Percentiles rank a stretch among this genome's conserved stretches.
Conservation (phyloP, 2,329 filamentous ascomycete species). For the Ramichloridium luteum region DNA sequence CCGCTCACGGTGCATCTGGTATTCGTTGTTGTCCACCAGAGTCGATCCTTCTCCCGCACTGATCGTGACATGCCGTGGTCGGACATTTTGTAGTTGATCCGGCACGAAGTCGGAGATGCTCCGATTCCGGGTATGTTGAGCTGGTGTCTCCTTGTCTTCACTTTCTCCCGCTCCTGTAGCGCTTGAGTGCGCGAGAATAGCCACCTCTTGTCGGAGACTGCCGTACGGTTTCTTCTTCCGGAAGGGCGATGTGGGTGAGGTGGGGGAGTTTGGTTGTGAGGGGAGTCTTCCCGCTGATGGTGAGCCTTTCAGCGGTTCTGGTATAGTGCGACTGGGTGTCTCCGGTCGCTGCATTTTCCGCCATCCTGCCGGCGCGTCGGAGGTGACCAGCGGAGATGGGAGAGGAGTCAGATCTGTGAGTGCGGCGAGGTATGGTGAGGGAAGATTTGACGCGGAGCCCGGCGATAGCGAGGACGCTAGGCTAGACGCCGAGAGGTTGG, state of each 20-base stretch:
- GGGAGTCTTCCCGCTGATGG: no score
- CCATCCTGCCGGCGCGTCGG: conserved; percentile 30
- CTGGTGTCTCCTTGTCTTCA: conserved; percentile 14
- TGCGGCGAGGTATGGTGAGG: conserved; percentile 37
- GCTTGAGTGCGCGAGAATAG: conserved; percentile 16
- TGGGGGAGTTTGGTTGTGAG: conserved; percentile 18
- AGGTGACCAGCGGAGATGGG: conserved; percentile 36
- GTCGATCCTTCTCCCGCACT: conserved; percentile 42
- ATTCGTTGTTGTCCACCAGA: conserved; percentile 38
- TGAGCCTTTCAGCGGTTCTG: no score
- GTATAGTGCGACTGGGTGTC: conserved; percentile 17
- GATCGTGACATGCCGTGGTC: conserved; percentile 58
- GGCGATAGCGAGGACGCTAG: conserved; percentile 34
- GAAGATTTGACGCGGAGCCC: conserved; percentile 33
- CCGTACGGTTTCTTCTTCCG: conserved; percentile 38
- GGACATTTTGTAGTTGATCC: conserved; percentile 54
- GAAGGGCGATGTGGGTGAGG: conserved; percentile 21
- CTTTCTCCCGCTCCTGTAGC: conserved; percentile 7
- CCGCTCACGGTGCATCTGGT: conserved; percentile 59
- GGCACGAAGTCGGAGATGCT: conserved; percentile 84
- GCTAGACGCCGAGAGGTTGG: conserved; percentile 31
- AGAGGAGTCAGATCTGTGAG: conserved; percentile 40
- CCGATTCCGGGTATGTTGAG: conserved; percentile 51
- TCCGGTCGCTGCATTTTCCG: conserved; percentile 25
- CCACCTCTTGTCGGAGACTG: conserved; percentile 30